A percentile compares a stretch with the other conserved stretches of the same genome.
Conservation (phyloP, 2,329 filamentous ascomycete genomes). For the Hymenoscyphus salicellus region DNA sequence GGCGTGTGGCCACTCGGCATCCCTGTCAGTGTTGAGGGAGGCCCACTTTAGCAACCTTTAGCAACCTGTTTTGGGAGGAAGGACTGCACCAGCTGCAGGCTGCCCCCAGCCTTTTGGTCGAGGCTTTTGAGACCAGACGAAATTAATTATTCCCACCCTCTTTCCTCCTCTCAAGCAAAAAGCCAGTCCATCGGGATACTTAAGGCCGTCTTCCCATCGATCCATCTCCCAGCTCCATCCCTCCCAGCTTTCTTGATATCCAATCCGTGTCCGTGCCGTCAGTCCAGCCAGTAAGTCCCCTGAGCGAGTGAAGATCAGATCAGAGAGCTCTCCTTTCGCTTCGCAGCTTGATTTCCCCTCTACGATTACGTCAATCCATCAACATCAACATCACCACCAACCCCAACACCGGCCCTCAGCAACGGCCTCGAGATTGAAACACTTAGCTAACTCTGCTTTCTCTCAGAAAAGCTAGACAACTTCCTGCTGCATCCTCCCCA, state of each 20-base stretch:
- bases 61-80: background rate
- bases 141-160: slow-evolving; percentile 18
- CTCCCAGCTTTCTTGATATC: slow-evolving; percentile 3
- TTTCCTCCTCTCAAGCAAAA: slow-evolving; percentile 9
- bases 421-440: slow-evolving; percentile 7
- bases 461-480: background rate
- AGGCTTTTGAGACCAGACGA: slow-evolving; percentile 22
- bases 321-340: background rate
- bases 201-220: slow-evolving; percentile 8
- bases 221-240: slow-evolving; percentile 6
- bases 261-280: background rate
- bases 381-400: background rate
- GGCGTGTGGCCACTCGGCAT: background rate
- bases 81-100: background rate
- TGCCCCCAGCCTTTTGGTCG: slow-evolving; percentile 2
- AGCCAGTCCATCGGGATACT: slow-evolving; percentile 9
- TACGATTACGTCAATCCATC: slow-evolving; percentile 19
- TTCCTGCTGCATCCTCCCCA: background rate
- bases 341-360: background rate
- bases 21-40: background rate
- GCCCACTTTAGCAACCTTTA: too few species aligned
- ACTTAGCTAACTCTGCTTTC: slow-evolving; percentile 3
- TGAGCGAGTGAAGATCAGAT: background rate
- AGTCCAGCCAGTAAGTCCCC: slow-evolving; percentile 3
- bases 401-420: background rate